A percentile compares a stretch with the other conserved stretches of the same genome.
Evolutionary conservation across 371 early-diverging fungal genomes (phyloP).

Genomic region (Nematocida ironsii): DNA sequence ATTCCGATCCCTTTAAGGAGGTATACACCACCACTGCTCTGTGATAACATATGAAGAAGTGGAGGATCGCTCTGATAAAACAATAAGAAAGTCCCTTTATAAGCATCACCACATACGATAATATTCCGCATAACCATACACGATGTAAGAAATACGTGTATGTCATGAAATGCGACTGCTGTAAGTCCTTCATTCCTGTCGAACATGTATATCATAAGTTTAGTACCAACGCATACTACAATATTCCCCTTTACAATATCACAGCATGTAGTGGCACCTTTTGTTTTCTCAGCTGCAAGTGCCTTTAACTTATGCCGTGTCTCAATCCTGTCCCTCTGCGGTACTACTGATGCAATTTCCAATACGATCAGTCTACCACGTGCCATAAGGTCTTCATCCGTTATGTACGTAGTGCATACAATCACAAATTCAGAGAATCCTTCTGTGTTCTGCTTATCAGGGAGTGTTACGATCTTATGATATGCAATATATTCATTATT

Average conservation of each 20-base stretch:
- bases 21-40: slow-evolving; percentile 42
- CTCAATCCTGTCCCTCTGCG: slow-evolving; percentile 85
- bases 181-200: slow-evolving; percentile 80
- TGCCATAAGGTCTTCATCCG: slow-evolving; percentile 85
- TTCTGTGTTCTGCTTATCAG: slow-evolving; percentile 78
- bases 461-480: slow-evolving; percentile 77
- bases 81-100: slow-evolving; percentile 82
- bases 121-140: slow-evolving; percentile 80
- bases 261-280: slow-evolving; percentile 85
- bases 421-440: slow-evolving; percentile 81
- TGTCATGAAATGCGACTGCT: slow-evolving; percentile 91
- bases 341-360: slow-evolving; percentile 92
- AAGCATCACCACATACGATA: slow-evolving; percentile 82
- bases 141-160: slow-evolving; percentile 80
- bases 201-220: slow-evolving; percentile 82
- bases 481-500: slow-evolving; percentile 79
- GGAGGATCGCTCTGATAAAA: slow-evolving; percentile 91
- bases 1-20: slow-evolving; percentile 24
- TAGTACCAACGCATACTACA: slow-evolving; percentile 81
- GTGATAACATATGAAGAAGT: slow-evolving; percentile 75
- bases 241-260: slow-evolving; percentile 80
- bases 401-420: slow-evolving; percentile 80
- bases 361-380: slow-evolving; percentile 83
- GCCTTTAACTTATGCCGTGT: slow-evolving; percentile 85
- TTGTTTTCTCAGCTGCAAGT: slow-evolving; percentile 79